Percentiles rank a stretch among this genome's conserved stretches.
These are phyloP conservation scores for Heteromeles arbutifolia DNA, from an alignment of 306 rosid species.

Conservation along the genomic window DNA sequence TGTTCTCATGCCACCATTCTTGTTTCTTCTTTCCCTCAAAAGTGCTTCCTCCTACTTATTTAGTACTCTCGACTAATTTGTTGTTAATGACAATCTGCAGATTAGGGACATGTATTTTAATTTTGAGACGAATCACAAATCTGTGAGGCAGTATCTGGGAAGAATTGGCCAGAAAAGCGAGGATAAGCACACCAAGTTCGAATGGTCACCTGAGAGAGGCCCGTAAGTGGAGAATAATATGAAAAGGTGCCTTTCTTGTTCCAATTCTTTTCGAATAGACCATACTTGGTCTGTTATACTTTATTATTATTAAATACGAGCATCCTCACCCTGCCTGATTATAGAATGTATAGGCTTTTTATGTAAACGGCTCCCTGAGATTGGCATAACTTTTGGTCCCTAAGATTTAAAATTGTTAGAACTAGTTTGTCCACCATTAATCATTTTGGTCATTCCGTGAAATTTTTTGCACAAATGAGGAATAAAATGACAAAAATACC, in stretches of 20 bases:
- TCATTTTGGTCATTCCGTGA: too few species aligned
- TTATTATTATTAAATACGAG: background rate
- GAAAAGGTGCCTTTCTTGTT: constrained; percentile 6
- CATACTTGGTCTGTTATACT: background rate
- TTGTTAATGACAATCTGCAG: constrained; percentile 44
- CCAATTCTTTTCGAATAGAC: background rate
- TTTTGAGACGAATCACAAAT: constrained; percentile 48
- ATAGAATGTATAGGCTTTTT: constrained; percentile 9
- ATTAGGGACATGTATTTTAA: constrained; percentile 58
- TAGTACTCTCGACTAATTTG: background rate
- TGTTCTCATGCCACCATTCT: background rate
- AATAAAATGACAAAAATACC: too few species aligned
- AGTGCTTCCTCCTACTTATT: background rate
- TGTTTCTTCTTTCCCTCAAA: background rate
- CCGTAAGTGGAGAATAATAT: constrained; percentile 1
- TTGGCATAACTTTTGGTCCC: too few species aligned
- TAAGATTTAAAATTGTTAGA: too few species aligned
- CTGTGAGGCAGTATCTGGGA: constrained; percentile 38
- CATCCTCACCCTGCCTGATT: background rate
- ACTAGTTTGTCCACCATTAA: too few species aligned
- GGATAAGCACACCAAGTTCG: constrained; percentile 4
- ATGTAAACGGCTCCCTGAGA: too few species aligned
- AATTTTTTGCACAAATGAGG: too few species aligned
- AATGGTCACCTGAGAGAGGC: constrained; percentile 24
- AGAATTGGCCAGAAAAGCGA: constrained; percentile 6